Evolutionary conservation across 1,139 yeast species (phyloP), one percentile per base, ranked within the genome.

Genomic region (Suhomyces terraborum): DNA sequence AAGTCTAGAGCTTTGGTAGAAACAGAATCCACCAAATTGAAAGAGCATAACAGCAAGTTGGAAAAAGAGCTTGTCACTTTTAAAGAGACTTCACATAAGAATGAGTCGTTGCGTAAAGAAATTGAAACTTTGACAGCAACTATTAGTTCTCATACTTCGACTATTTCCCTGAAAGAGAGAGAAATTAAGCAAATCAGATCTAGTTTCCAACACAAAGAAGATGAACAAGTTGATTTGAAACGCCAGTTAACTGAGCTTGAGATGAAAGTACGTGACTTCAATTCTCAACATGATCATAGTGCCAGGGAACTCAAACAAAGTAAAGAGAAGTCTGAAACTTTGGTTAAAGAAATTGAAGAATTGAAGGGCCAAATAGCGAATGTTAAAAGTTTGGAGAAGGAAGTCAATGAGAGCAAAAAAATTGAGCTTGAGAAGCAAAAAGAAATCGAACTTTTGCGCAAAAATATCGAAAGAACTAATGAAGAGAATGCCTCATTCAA

Each of bases 401-500:
- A 46, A 22, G 34, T 46, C 12, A 35, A 24, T 12, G 39, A 39
- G 14, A 42, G 41, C 27, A 43, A 36, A 35, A 12, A 18, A 8
- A 32, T 28, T 30, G 52, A 42, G 29, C 17, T 34, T 12, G 24
- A 20, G 8, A 38, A 24, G 19, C 37, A 32, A 24, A 16, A 36
- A 20, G 51, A 51, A 24, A 42, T 51, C 9, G 45, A 40, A 12
- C 32, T 34, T 6, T 45, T 47, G 26, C 44, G 43, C 10, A 31
- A 24, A 6, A 39, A 47, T 8, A 40, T 50, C 4, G 12, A 29
- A 2, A 37, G 36, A 25, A 40, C 50, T 2, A 41, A 35, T 12
- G 42, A 46, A 10, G 55, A 54, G 16, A 54, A 54, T 29, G 46
- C 53, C n/a, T 25, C 50, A 2, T 42, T 58, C n/a, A 36, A 44